Evolutionary conservation across 139 green algal species (phyloP).

Genomic region (Chlorella ohadii): DNA sequence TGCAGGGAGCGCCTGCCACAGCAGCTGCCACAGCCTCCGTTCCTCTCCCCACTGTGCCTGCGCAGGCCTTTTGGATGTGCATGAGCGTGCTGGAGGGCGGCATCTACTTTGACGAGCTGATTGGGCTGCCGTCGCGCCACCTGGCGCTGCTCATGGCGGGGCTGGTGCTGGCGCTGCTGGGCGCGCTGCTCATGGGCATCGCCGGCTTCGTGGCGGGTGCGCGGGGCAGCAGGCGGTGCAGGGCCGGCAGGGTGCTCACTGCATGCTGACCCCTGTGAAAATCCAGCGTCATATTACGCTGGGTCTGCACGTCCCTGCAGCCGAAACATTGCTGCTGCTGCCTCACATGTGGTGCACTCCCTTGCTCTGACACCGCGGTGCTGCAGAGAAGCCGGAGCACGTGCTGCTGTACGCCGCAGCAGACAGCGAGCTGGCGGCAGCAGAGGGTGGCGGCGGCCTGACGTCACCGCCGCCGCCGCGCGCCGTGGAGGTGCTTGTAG

Average conservation of each 20-base stretch:
- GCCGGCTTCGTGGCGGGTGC: conserved; percentile 21
- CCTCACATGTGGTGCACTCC: neutral
- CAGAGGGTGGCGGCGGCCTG: neutral
- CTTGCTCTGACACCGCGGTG: neutral
- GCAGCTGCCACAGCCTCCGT: no score
- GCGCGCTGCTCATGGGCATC: conserved; percentile 48
- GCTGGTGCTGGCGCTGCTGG: conserved; percentile 42
- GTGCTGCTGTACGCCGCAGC: conserved; percentile 20
- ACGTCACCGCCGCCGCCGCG: neutral
- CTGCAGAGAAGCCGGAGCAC: conserved; percentile 37
- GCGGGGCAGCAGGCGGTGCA: no score
- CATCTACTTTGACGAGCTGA: conserved; percentile 65
- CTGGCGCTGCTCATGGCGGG: conserved; percentile 38
- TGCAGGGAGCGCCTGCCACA: no score
- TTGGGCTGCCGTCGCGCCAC: conserved; percentile 17
- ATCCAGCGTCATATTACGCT: no score
- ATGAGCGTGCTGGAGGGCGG: conserved; percentile 59
- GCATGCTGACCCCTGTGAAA: no score
- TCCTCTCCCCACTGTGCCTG: no score
- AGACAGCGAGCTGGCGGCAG: neutral
- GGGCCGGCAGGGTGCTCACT: no score
- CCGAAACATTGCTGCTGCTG: neutral
- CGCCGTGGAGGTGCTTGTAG: neutral
- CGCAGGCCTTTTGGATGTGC: conserved; percentile 66
- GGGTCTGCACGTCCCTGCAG: no score